phyloP scores from a whole-genome alignment of 2,329 filamentous ascomycete genomes.

The Diaporthe citrichinensis region DNA sequence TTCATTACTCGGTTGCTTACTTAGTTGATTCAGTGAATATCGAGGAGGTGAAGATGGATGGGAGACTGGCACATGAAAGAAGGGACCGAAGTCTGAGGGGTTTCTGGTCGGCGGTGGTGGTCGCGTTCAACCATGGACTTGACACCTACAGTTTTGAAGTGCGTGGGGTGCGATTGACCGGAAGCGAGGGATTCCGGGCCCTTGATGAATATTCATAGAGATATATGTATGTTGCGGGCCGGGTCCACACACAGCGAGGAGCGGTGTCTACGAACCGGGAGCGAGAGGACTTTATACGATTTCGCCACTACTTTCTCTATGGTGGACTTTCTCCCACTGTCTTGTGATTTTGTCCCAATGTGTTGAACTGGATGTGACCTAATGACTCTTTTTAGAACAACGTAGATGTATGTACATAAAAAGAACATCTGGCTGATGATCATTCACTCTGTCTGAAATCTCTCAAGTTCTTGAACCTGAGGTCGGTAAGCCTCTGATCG shows the following conservation, averaged over 20 bases:
- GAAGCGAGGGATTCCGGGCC: not conserved
- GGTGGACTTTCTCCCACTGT: too few relatives aligned
- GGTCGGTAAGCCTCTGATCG: too few relatives aligned
- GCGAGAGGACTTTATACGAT: not conserved
- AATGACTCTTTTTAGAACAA: too few relatives aligned
- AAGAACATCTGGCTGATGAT: too few relatives aligned
- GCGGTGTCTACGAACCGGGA: not conserved
- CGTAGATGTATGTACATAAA: rapidly evolving
- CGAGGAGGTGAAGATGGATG: too few relatives aligned
- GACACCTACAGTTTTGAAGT: not conserved
- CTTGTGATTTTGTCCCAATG: too few relatives aligned
- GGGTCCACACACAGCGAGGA: not conserved
- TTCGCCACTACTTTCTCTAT: too few relatives aligned
- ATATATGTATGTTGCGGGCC: not conserved
- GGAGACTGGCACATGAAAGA: not conserved
- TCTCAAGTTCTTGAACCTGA: too few relatives aligned
- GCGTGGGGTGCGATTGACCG: not conserved
- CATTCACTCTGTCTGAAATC: too few relatives aligned
- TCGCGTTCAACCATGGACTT: not conserved
- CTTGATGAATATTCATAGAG: not conserved
- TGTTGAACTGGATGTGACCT: too few relatives aligned
- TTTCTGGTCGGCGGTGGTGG: not conserved
- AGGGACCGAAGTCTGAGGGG: not conserved
- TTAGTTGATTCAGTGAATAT: not conserved
- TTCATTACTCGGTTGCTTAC: not conserved